A percentile compares a stretch with the other conserved stretches of the same genome.
Conservation (phyloP, 1,284 basidiomycete species). For the Apiotrichum siamense region DNA sequence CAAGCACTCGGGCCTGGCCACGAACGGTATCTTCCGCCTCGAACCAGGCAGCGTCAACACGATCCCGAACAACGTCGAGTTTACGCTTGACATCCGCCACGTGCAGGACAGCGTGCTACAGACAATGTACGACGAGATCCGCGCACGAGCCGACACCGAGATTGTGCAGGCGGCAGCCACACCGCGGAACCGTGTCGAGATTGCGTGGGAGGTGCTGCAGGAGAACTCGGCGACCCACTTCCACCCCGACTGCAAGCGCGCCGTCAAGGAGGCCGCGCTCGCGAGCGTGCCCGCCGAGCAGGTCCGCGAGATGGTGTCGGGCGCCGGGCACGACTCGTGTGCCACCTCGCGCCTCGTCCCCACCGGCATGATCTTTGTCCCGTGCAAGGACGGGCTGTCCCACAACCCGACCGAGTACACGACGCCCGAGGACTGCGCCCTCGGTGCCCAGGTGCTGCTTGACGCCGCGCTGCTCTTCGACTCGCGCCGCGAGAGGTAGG, state of each 20-base stretch:
- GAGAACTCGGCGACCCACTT: constrained; percentile 9
- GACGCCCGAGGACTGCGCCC: constrained; percentile 20
- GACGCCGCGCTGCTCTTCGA: constrained; percentile 20
- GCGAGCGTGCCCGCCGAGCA: constrained; percentile 4
- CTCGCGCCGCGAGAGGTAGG: neutral
- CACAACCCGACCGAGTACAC: constrained; percentile 32
- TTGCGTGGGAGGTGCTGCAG: constrained; percentile 10
- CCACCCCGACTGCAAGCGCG: constrained; percentile 6
- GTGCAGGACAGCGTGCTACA: constrained; percentile 13
- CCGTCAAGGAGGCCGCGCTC: constrained; percentile 6
- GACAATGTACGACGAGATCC: constrained; percentile 14
- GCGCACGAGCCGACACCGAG: constrained; percentile 1
- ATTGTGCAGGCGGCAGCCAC: constrained; percentile 1
- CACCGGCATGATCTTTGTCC: constrained; percentile 34
- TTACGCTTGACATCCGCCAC: constrained; percentile 26
- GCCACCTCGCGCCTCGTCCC: constrained; percentile 17
- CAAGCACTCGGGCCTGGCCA: constrained; percentile 14
- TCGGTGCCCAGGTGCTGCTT: constrained; percentile 19
- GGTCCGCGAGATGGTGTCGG: constrained; percentile 10
- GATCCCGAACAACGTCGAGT: constrained; percentile 16
- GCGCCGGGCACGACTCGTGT: constrained; percentile 30
- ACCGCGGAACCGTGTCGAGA: neutral
- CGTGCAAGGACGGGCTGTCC: constrained; percentile 27
- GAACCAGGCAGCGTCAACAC: constrained; percentile 20
- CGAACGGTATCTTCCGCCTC: constrained; percentile 17